Evolutionary conservation across 768 basidiomycete genomes (phyloP).

Genomic region (Gautieria morchelliformis): DNA sequence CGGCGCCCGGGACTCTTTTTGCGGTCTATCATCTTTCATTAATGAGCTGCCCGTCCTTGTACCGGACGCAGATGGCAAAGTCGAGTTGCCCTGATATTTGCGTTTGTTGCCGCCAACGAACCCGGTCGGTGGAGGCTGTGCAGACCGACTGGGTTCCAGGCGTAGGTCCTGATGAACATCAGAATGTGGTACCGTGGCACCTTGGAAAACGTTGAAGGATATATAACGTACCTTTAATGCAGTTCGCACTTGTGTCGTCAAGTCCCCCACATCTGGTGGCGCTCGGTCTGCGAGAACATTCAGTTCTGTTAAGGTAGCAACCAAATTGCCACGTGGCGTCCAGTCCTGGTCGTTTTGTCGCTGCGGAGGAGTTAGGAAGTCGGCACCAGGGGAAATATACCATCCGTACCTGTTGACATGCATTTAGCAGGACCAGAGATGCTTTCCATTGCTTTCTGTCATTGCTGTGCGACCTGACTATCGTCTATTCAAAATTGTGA

Average conservation of each 20-base stretch:
- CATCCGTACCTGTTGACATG: slow-evolving; percentile 4
- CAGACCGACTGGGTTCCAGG: background rate
- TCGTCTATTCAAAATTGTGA: background rate
- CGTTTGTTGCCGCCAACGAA: slow-evolving; percentile 1
- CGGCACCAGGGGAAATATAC: background rate
- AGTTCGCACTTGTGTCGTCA: background rate
- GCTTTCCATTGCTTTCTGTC: slow-evolving; percentile 26
- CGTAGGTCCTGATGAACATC: slow-evolving; percentile 1
- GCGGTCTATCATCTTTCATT: background rate
- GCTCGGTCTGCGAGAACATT: background rate
- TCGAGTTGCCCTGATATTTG: background rate
- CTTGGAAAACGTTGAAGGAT: background rate
- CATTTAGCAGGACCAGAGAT: slow-evolving; percentile 25
- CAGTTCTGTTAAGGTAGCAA: slow-evolving; percentile 22
- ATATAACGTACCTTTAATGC: background rate
- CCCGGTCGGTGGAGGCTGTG: background rate
- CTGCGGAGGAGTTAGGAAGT: slow-evolving; percentile 24
- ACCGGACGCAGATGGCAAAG: background rate
- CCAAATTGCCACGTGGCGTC: slow-evolving; percentile 33
- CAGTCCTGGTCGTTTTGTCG: slow-evolving; percentile 33
- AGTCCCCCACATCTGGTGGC: background rate
- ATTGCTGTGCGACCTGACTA: slow-evolving; percentile 16
- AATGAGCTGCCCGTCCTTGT: background rate
- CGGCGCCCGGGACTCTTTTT: background rate
- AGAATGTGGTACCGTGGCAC: background rate